A percentile compares a stretch with the other conserved stretches of the same genome.
Evolutionary conservation across 2,329 filamentous ascomycete species (phyloP).

Genomic region (Trichoderma simmonsii): DNA sequence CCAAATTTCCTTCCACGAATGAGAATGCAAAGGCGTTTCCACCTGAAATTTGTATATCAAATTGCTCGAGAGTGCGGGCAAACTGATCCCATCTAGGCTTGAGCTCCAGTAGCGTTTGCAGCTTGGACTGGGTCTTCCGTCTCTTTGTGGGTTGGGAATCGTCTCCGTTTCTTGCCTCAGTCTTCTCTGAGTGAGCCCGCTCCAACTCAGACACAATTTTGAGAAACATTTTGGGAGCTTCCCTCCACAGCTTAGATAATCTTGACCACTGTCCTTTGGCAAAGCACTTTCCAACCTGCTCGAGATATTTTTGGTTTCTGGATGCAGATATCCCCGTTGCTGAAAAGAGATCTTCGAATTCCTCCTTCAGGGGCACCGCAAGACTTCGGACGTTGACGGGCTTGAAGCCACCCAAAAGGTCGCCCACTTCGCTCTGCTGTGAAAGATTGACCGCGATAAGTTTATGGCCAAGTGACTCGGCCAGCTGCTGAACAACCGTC

Average conservation of each 20-base stretch:
- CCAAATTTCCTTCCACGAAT: constrained; percentile 92
- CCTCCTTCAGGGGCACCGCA: constrained; percentile 85
- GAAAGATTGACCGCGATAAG: constrained; percentile 93
- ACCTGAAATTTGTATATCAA: constrained; percentile 74
- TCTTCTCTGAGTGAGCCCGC: constrained; percentile 41
- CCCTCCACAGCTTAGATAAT: constrained; percentile 80
- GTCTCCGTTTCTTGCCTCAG: constrained; percentile 32
- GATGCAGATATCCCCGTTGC: constrained; percentile 80
- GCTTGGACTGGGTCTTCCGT: constrained; percentile 62
- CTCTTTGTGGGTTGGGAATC: constrained; percentile 65
- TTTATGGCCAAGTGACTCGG: constrained; percentile 77
- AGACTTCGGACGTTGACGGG: constrained; percentile 87
- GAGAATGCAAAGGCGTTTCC: constrained; percentile 84
- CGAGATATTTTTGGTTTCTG: constrained; percentile 84
- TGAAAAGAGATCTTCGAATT: constrained; percentile 86
- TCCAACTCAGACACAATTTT: constrained; percentile 59
- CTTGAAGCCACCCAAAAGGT: constrained; percentile 93
- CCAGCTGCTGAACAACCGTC: constrained; percentile 89
- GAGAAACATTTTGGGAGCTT: constrained; percentile 84
- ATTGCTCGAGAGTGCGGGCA: constrained; percentile 67
- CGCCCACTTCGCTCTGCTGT: constrained; percentile 96
- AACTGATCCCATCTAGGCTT: constrained; percentile 77
- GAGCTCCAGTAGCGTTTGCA: constrained; percentile 59
- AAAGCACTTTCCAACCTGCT: constrained; percentile 74
- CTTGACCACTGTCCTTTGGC: constrained; percentile 84